Evolutionary conservation across 2,329 filamentous ascomycete genomes (phyloP).

Genomic region (Teratosphaeria viscida): DNA sequence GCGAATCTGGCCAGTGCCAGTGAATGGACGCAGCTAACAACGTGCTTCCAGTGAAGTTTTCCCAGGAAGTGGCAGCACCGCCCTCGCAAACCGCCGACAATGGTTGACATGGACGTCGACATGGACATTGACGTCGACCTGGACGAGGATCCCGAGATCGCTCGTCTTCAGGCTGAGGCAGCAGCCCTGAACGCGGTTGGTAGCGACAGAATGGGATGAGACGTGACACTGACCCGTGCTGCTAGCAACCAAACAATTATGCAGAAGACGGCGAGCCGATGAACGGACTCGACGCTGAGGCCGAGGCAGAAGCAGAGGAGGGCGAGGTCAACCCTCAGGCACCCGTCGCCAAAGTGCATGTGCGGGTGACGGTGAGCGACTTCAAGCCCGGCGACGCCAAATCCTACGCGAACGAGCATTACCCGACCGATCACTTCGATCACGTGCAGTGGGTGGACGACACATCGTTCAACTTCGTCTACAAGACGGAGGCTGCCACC

Average conservation of each 20-base stretch:
- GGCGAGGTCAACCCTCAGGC: constrained; percentile 22
- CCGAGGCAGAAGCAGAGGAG: constrained; percentile 24
- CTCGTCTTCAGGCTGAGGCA: constrained; percentile 22
- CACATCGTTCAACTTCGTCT: constrained; percentile 76
- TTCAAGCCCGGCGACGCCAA: constrained; percentile 73
- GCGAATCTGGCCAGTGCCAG: background rate
- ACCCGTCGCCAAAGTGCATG: constrained; percentile 56
- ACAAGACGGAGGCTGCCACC: constrained; percentile 47
- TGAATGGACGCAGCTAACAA: constrained; percentile 1
- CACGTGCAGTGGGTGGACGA: constrained; percentile 93
- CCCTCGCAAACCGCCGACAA: background rate
- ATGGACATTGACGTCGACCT: constrained; percentile 22
- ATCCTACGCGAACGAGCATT: constrained; percentile 56
- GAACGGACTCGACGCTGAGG: constrained; percentile 17
- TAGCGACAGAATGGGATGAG: background rate
- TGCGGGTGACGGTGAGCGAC: constrained; percentile 65
- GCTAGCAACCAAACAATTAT: constrained; percentile 9
- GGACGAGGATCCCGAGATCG: constrained; percentile 23
- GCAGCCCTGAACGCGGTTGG: constrained; percentile 17
- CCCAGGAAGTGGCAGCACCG: background rate
- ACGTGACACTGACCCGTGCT: constrained; percentile 7
- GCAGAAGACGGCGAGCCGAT: constrained; percentile 16
- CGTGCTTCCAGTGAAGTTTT: background rate
- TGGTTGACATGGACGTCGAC: constrained; percentile 18
- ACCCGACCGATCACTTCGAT: constrained; percentile 40